Evolutionary conservation across 345 rosid genomes (phyloP), one percentile per base, ranked within the genome.

Genomic region (Carallia pectinifolia): DNA sequence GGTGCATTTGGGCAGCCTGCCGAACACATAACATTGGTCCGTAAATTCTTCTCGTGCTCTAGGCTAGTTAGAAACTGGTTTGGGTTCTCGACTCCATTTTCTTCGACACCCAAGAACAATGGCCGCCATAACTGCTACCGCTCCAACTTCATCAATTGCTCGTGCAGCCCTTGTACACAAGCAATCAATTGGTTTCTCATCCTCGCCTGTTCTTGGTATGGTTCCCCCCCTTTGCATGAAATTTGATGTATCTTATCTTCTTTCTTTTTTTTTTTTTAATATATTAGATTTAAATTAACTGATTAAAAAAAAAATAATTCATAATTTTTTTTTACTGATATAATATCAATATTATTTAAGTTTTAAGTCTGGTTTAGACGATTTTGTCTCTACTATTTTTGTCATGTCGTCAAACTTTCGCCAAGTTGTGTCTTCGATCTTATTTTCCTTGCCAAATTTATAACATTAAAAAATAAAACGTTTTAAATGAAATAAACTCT

Each of bases 171-270:
- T 87, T 27, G 69, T 78, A 17, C 85, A 58, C 81, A 86, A 74
- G 65, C 71, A 80, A 54, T 70, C 84, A 33, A 18, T 75, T 13
- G 76, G 82, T 60, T 65, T 84, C 56, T 78, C 88, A 6, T 71
- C 87, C 50, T 78, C 91, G 6, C 79, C 76, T 50, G 84, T 88
- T 77, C 86, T 87, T 29, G 90, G 97, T 94, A 83, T 23, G 76
- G 62, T 30, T 40, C 1, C n/a, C 1, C 19, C 34, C 3, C 60
- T 56, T 23, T 27, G 60, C 6, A 27, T 2, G 50, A 44, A 44
- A 44, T 44, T 44, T 12, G 50, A 12, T 44, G 50, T n/a, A n/a
- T n/a, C n/a, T n/a, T n/a, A n/a, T n/a, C n/a, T n/a, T n/a, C n/a
- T n/a, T n/a, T n/a, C n/a, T n/a, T n/a, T n/a, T n/a, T n/a, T n/a